Percentiles rank a stretch among this genome's conserved stretches.
These are phyloP conservation scores for Nakataea oryzae DNA, from an alignment of 2,329 filamentous ascomycete genomes.

Conservation along the genomic window DNA sequence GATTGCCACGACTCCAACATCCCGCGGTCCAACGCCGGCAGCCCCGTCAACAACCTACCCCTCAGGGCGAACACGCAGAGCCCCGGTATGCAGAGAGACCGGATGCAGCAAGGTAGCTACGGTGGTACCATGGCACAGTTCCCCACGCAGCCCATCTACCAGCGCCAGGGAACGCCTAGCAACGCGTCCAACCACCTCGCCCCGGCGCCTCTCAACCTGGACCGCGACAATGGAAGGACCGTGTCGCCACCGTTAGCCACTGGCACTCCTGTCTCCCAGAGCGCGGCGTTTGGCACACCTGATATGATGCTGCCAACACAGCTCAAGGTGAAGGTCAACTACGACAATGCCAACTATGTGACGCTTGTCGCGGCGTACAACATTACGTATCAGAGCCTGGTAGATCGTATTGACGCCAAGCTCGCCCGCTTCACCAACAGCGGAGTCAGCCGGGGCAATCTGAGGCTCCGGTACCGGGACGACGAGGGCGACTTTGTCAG, in stretches of 20 bases:
- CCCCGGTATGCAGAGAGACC: slow-evolving; percentile 55
- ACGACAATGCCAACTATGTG: slow-evolving; percentile 74
- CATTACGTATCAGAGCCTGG: slow-evolving; percentile 86
- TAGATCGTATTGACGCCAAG: slow-evolving; percentile 94
- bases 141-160: slow-evolving; percentile 41
- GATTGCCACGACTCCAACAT: slow-evolving; percentile 45
- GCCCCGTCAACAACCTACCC: slow-evolving; percentile 60
- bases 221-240: slow-evolving; percentile 13
- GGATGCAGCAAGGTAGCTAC: slow-evolving; percentile 36
- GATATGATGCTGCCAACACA: slow-evolving; percentile 56
- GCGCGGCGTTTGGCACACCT: background rate
- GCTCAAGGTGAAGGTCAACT: slow-evolving; percentile 92
- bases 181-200: slow-evolving; percentile 12
- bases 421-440: slow-evolving; percentile 76
- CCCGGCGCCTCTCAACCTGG: slow-evolving; percentile 23
- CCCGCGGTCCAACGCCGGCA: slow-evolving; percentile 72
- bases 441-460: slow-evolving; percentile 70
- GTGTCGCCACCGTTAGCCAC: slow-evolving; percentile 23
- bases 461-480: slow-evolving; percentile 84
- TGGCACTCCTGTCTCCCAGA: slow-evolving; percentile 20
- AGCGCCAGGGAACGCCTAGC: slow-evolving; percentile 31
- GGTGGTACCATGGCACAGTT: slow-evolving; percentile 45
- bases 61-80: slow-evolving; percentile 62
- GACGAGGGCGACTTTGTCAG: slow-evolving; percentile 88
- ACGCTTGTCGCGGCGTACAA: slow-evolving; percentile 95